Evolutionary conservation across 345 rosid species (phyloP), one percentile per base, ranked within the genome.

Genomic region (Salix exigua): DNA sequence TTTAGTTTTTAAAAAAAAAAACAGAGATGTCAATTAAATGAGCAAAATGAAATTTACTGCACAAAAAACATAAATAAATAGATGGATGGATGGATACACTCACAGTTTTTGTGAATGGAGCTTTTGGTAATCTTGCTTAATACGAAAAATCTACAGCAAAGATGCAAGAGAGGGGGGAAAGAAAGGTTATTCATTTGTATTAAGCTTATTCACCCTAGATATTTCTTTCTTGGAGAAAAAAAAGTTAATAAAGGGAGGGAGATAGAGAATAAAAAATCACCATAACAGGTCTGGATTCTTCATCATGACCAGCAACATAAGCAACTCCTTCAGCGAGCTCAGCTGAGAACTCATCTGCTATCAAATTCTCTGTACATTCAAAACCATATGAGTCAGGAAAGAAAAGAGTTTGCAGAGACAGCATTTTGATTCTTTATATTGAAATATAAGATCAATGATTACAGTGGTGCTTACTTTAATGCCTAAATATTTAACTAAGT

Each of bases 271-370:
- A 2, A 19, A 31, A 21, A 21, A 37, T 75, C 85, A 96, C 99
- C 81, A 87, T 51, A 80, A 93, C 94, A 42, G 99, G 99, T 77
- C 95, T 88, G 60, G 90, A 87, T 13, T 90, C 95, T 51, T 86
- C 92, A 61, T 96, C 99, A 55, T 92, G 96, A 6, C 99, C 99
- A 65, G 98, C 90, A 26, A 93, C 89, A 74, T 86, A 93, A 76
- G 97, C 95, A 70, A 87, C 78, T 66, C 98, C 99, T 53, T 96
- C 98, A 13, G 88, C 75, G 1, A 96, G 87, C 83, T 93, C 97
- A 63, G 89, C 84, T 9, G 97, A 90, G 89, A 96, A 93, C 84
- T 96, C 98, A 50, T 96, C 99, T 9, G 98, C 98, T 66, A 94
- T 92, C 72, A 96, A 70, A 70, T 81, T 82, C 9, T 92, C 99